Evolutionary conservation across 129 eudicot species (phyloP).

Genomic region (Lonicera japonica): DNA sequence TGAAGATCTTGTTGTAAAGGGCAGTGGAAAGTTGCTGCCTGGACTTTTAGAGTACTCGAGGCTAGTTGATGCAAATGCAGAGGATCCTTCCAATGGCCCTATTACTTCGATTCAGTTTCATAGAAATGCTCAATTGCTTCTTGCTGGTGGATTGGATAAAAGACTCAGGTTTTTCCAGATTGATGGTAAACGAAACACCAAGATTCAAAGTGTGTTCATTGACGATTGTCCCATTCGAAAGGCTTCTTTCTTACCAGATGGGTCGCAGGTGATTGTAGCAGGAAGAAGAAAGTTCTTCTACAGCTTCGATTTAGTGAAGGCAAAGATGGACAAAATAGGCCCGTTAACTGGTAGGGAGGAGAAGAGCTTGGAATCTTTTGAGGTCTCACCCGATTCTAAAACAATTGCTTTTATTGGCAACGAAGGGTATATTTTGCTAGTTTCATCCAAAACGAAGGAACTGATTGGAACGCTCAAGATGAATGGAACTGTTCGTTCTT

Average conservation of each 20-base stretch:
- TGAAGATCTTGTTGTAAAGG: conserved; percentile 74
- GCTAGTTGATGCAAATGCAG: conserved; percentile 69
- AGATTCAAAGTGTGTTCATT: conserved; percentile 65
- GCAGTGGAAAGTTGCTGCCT: conserved; percentile 50
- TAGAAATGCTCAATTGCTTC: conserved; percentile 84
- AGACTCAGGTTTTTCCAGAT: conserved; percentile 77
- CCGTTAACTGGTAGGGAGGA: conserved; percentile 84
- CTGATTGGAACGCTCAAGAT: conserved; percentile 77
- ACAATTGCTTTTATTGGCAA: conserved; percentile 90
- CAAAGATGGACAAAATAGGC: conserved; percentile 58
- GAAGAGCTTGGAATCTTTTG: conserved; percentile 74
- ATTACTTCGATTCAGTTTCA: conserved; percentile 83
- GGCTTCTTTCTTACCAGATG: conserved; percentile 78
- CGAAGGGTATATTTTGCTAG: conserved; percentile 74
- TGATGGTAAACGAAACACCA: conserved; percentile 79
- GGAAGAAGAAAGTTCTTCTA: conserved; percentile 92
- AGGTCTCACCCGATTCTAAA: conserved; percentile 87
- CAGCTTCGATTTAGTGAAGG: conserved; percentile 69
- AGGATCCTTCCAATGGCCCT: conserved; percentile 56
- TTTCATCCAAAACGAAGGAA: conserved; percentile 77
- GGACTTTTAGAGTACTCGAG: conserved; percentile 74
- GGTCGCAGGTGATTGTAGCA: conserved; percentile 75
- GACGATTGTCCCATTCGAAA: conserved; percentile 82
- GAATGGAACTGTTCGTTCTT: conserved; percentile 83
- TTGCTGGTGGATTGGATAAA: conserved; percentile 74